Percentiles rank a stretch among this genome's conserved stretches.
These are phyloP conservation scores for Pythium grandisporangium DNA, from an alignment of 352 stramenopile genomes.

Conservation along the genomic window DNA sequence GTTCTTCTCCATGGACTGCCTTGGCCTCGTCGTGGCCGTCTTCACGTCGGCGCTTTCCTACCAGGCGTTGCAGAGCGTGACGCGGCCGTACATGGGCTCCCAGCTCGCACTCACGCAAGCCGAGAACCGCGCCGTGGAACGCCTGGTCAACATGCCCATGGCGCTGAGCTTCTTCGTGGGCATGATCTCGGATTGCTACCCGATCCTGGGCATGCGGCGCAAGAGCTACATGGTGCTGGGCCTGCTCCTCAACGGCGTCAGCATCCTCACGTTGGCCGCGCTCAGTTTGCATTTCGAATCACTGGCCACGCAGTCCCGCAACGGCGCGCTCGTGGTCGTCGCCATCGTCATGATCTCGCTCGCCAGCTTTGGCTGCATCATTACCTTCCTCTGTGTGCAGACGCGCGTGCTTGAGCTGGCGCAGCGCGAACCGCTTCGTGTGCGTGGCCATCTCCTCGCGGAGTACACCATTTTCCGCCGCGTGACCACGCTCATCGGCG, in stretches of 20 bases:
- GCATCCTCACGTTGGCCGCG: slow-evolving; percentile 7
- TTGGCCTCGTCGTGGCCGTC: slow-evolving; percentile 11
- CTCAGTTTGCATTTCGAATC: slow-evolving; percentile 16
- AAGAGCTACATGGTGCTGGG: slow-evolving; percentile 29
- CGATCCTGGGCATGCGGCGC: slow-evolving; percentile 18
- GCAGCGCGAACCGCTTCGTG: slow-evolving; percentile 22
- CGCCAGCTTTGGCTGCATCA: slow-evolving; percentile 27
- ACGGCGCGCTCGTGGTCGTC: slow-evolving; percentile 10
- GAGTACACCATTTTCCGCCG: slow-evolving; percentile 29
- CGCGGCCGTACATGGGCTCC: slow-evolving; percentile 8
- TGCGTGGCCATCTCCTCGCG: slow-evolving; percentile 17
- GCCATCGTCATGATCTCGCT: slow-evolving; percentile 16
- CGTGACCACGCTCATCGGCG: slow-evolving; percentile 7
- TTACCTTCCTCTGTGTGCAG: slow-evolving; percentile 31
- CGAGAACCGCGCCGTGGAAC: slow-evolving; percentile 12
- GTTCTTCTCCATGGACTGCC: slow-evolving; percentile 19
- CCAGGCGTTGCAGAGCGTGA: slow-evolving; percentile 5
- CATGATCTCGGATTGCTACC: slow-evolving; percentile 20
- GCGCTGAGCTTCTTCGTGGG: slow-evolving; percentile 24
- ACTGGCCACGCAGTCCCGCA: slow-evolving; percentile 1
- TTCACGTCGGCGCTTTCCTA: slow-evolving; percentile 17
- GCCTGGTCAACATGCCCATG: slow-evolving; percentile 23
- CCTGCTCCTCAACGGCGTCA: slow-evolving; percentile 11
- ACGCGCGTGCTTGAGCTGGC: slow-evolving; percentile 30
- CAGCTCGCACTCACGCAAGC: slow-evolving; percentile 9